Base-by-base conservation (phyloP, 352 stramenopile species). In the Pythium pectinolyticum region DNA sequence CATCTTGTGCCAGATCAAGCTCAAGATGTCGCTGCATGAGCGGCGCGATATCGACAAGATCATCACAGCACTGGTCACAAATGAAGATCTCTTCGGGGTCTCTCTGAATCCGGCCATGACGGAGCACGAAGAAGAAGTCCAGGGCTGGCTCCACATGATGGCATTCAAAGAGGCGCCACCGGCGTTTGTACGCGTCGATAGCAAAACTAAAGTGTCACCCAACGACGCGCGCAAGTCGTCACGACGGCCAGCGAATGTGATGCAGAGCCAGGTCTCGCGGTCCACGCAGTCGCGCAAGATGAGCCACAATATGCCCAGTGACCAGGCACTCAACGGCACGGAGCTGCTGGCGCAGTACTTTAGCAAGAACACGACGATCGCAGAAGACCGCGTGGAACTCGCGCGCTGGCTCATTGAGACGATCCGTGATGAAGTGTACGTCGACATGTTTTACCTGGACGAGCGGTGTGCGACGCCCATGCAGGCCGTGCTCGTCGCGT, bases 61-160 rank as follows among this genome's bases (percentile, higher is more conserved):
- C 50, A 88, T 89, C 37, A 86, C 72, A 6, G 74, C 82, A n/a
- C 73, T 90, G 14, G 72, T 89, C 22, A 77, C 76, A 20, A 87
- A 89, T 51, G 72, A 82, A 24, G 78, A 88, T 27, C 65, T 90
- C 5, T 90, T 88, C 52, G 76, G 82, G 48, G 78, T 88, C 1
- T 78, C 74, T 5, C 60, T 88, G 0, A 77, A 82, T 52, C 78
- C 78, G 11, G 65, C 66, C 15, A 83, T 84, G 68, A 65, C 73
- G 34, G 78, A 88, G 59, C 80, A 85, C 37, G 80, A 89, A 48
- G 78, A 88, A 41, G 78, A 89, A 58, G 76, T 88, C 10, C 78
- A 89, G 52, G 80, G 76, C 41, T 89, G 80, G 80, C 61, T 89
- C 48, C 78, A 88, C 55, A 86, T 89, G 73, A 86, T 89, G 78